Percentiles rank a stretch among this genome's conserved stretches.
Conservation (phyloP, 192 early-diverging fungal species). For the Entomortierella parvispora region DNA sequence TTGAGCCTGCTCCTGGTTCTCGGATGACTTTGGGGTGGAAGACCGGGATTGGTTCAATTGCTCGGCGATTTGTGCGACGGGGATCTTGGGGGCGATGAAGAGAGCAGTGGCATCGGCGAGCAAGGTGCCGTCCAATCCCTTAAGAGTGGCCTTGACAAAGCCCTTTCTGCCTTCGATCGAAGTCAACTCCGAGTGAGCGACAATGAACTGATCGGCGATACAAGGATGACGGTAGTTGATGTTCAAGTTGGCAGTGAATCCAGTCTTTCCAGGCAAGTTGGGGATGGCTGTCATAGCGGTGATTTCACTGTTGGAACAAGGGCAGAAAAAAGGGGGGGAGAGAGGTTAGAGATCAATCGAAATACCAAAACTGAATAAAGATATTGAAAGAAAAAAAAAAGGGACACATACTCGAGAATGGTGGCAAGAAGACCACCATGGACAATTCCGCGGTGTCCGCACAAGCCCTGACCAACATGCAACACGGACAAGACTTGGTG, state of each 20-base stretch:
- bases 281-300: conserved; percentile 57
- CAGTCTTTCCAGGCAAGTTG: conserved; percentile 71
- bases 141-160: conserved; percentile 68
- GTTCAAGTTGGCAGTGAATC: conserved; percentile 81
- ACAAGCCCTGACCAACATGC: conserved; percentile 76
- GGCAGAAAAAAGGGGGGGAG: not conserved
- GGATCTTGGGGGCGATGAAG: conserved; percentile 68
- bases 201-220: conserved; percentile 67
- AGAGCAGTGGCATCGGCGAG: conserved; percentile 74
- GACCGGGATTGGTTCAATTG: conserved; percentile 7
- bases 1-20: too few relatives aligned
- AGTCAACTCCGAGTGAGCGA: conserved; percentile 62
- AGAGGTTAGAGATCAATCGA: not conserved
- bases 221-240: conserved; percentile 79
- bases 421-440: conserved; percentile 84
- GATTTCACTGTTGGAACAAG: conserved; percentile 29
- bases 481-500: conserved; percentile 54
- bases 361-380: not conserved
- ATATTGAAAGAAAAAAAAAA: not conserved
- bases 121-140: conserved; percentile 64
- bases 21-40: not conserved
- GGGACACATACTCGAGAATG: conserved; percentile 64
- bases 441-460: conserved; percentile 81
- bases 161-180: conserved; percentile 77
- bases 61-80: conserved; percentile 23